Conservation (phyloP, 2,329 filamentous ascomycete species). For the Epichloe sibirici region DNA sequence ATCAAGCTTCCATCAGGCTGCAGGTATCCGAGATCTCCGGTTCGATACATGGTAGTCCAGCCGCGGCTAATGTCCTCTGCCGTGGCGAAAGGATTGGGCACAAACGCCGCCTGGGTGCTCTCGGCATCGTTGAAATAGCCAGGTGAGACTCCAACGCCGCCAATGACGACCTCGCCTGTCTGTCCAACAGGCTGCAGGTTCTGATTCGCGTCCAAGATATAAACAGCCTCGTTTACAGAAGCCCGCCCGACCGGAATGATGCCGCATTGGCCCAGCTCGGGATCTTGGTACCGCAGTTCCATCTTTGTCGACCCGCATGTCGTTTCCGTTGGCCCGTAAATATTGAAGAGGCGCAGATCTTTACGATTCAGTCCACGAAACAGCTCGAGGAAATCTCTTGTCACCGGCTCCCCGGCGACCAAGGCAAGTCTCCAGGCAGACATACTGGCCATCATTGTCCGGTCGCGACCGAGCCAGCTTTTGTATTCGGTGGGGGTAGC, state of each 20-base stretch:
- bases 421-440: conserved; percentile 10
- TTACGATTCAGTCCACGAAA: conserved; percentile 1
- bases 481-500: conserved; percentile 30
- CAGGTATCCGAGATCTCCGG: conserved; percentile 26
- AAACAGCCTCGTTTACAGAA: conserved; percentile 20
- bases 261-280: background rate
- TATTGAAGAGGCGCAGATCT: conserved; percentile 9
- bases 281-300: background rate
- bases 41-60: conserved; percentile 3
- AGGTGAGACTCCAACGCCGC: conserved; percentile 15
- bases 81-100: background rate
- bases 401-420: conserved; percentile 18
- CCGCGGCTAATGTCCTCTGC: conserved; percentile 7
- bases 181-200: conserved; percentile 14
- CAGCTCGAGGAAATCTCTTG: conserved; percentile 4
- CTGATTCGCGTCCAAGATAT: conserved; percentile 25
- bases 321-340: conserved; percentile 19
- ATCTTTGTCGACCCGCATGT: background rate
- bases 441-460: conserved; percentile 3
- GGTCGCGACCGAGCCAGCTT: conserved; percentile 16
- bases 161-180: conserved; percentile 19
- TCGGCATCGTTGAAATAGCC: conserved; percentile 25
- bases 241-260: background rate
- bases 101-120: conserved; percentile 5
- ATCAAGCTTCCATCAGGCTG: conserved; percentile 20